These are phyloP conservation scores for Nakaseomyces bracarensis DNA, from an alignment of 1,139 yeast genomes.

Conservation along the genomic window DNA sequence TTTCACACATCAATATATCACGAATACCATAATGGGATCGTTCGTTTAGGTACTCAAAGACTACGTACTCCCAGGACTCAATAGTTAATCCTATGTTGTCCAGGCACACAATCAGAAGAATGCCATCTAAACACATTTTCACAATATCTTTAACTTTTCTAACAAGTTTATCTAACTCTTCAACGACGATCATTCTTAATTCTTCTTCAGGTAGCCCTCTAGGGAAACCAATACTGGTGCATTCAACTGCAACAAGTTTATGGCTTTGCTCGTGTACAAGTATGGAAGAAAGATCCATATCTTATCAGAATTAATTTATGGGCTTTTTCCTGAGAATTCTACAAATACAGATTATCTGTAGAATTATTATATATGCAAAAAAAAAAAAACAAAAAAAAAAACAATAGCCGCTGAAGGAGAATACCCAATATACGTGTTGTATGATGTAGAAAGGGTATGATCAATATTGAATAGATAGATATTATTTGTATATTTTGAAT, in stretches of 20 bases:
- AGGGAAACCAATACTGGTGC: not conserved
- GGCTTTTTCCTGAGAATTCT: too few relatives aligned
- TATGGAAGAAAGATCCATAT: not conserved
- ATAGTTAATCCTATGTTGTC: not conserved
- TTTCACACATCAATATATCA: not conserved
- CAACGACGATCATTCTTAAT: not conserved
- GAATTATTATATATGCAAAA: too few relatives aligned
- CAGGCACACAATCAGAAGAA: not conserved
- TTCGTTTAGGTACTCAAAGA: not conserved
- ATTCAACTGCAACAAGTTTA: not conserved
- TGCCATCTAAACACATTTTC: not conserved
- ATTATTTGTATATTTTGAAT: too few relatives aligned
- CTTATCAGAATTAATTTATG: too few relatives aligned
- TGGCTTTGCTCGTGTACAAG: not conserved
- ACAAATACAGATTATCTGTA: too few relatives aligned
- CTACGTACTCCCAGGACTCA: not conserved
- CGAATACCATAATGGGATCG: not conserved
- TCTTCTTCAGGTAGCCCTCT: conserved; percentile 1
- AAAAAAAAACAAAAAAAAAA: too few relatives aligned
- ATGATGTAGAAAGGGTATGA: too few relatives aligned
- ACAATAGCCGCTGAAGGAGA: too few relatives aligned
- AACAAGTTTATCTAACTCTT: not conserved
- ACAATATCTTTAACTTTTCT: not conserved
- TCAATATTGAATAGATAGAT: too few relatives aligned
- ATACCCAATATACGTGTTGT: too few relatives aligned